Evolutionary conservation across 371 early-diverging fungal species (phyloP).

Genomic region (Rhizopus arrhizus): DNA sequence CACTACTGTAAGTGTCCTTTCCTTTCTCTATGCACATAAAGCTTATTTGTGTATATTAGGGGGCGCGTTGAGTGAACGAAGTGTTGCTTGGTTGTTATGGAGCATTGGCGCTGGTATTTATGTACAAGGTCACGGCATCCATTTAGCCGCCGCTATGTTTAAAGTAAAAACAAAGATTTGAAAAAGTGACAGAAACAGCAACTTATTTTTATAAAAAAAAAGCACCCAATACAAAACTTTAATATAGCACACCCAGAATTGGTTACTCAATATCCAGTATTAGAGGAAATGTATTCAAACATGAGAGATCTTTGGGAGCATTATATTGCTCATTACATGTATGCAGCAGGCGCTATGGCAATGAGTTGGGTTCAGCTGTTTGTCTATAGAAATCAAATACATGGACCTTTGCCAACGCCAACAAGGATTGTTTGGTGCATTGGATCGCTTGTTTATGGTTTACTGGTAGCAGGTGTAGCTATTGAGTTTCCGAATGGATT

Average conservation of each 20-base stretch:
- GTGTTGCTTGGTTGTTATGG: constrained; percentile 44
- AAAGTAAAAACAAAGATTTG: constrained; percentile 29
- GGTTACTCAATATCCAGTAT: constrained; percentile 37
- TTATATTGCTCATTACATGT: constrained; percentile 61
- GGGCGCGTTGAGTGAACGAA: constrained; percentile 36
- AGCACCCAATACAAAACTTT: constrained; percentile 55
- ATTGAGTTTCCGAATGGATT: constrained; percentile 51
- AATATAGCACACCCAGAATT: constrained; percentile 40
- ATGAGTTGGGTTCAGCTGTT: constrained; percentile 62
- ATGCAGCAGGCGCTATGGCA: constrained; percentile 58
- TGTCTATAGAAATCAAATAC: constrained; percentile 49
- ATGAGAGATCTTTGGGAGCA: constrained; percentile 63
- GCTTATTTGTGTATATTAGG: constrained; percentile 20
- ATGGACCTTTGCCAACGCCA: constrained; percentile 30
- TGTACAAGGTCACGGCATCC: constrained; percentile 53
- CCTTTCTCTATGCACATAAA: background rate
- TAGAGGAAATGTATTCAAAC: constrained; percentile 52
- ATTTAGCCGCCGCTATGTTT: constrained; percentile 49
- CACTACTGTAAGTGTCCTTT: constrained; percentile 31
- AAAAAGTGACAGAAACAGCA: too few relatives aligned
- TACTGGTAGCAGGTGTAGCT: constrained; percentile 35
- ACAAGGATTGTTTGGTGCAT: constrained; percentile 35
- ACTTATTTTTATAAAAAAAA: background rate
- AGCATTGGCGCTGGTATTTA: constrained; percentile 44
- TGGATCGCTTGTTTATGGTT: constrained; percentile 46